These are phyloP conservation scores for Lenzites betulinus DNA, from an alignment of 768 basidiomycete species.

Conservation along the genomic window DNA sequence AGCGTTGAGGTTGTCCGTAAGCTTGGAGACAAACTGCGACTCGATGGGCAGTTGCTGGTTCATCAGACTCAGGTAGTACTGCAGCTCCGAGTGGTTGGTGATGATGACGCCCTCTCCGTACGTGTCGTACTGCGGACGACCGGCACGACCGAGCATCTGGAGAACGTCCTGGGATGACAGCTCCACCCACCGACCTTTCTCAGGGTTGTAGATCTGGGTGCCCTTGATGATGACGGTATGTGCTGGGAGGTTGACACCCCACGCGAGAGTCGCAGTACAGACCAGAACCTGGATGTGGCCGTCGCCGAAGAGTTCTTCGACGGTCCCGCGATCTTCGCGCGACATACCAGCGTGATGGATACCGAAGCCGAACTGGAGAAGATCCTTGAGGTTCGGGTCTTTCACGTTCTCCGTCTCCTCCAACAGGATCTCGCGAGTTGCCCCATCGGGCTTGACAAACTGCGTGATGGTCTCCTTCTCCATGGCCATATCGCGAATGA, in stretches of 20 bases:
- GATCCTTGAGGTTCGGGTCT: constrained; percentile 81
- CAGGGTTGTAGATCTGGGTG: constrained; percentile 99
- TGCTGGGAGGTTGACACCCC: constrained; percentile 98
- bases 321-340: constrained; percentile 83
- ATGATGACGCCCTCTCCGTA: constrained; percentile 98
- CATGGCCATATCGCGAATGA: constrained; percentile 91
- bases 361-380: constrained; percentile 95
- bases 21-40: constrained; percentile 86
- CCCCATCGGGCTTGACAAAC: constrained; percentile 92
- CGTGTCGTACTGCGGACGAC: constrained; percentile 96
- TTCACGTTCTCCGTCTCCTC: constrained; percentile 82
- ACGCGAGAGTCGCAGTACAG: constrained; percentile 96
- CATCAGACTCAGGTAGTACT: constrained; percentile 93
- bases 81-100: constrained; percentile 95
- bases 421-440: constrained; percentile 85
- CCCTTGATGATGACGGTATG: constrained; percentile 99
- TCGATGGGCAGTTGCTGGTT: constrained; percentile 99
- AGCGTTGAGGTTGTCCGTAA: constrained; percentile 96
- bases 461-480: constrained; percentile 97
- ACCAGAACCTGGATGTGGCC: constrained; percentile 93
- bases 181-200: constrained; percentile 98
- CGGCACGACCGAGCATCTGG: constrained; percentile 98
- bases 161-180: constrained; percentile 93
- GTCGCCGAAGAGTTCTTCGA: constrained; percentile 93
- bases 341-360: constrained; percentile 99